Base-by-base conservation (phyloP, 2,329 filamentous ascomycete species). In the Exophiala oligosperma region DNA sequence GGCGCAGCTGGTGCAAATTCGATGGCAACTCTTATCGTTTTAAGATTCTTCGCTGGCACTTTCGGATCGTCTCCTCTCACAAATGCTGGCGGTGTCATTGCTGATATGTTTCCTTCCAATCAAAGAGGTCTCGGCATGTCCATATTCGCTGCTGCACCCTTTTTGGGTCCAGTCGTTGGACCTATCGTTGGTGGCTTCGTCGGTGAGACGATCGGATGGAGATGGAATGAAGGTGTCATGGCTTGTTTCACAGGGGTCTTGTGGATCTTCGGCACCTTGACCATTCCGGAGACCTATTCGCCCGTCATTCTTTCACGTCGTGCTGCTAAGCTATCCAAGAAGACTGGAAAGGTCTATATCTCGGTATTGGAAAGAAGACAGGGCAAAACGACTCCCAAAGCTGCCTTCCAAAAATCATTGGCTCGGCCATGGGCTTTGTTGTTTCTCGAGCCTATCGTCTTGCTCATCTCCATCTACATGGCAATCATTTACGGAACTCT, bases 371-470 rank as follows among this genome's bases (percentile, higher is more conserved):
- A 84, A 60, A 69, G 69, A 11, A 71, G 74, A 57, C 72, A 71
- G 35, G 67, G 74, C 29, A 35, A 48, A n/a, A 38, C 28, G 21
- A 47, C 46, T 6, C 28, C 82, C 23, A 66, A 65, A 6, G 70
- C 78, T 53, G 79, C 81, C 41, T 81, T 87, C 70, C 78, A 78
- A 56, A 77, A 79, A 1, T 79, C 83, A 3, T 74, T 89, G 14
- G 77, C 79, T 47, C 79, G 88, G 1, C 88, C 88, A 1, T 88
- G 87, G 85, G 75, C 85, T 44, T 78, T 91, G 50, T 79, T 91
- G 4, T 87, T 90, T 76, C 75, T 75, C 52, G 87, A 91, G 68
- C 87, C 87, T 1, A 90, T 89, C 62, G 84, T 89, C 24, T 69
- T 87, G 7, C 74, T 88, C 9, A 76, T 84, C 2, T 82, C 81